Evolutionary conservation across 1,139 yeast genomes (phyloP), one percentile per base, ranked within the genome.

Genomic region (Pichia sp.): DNA sequence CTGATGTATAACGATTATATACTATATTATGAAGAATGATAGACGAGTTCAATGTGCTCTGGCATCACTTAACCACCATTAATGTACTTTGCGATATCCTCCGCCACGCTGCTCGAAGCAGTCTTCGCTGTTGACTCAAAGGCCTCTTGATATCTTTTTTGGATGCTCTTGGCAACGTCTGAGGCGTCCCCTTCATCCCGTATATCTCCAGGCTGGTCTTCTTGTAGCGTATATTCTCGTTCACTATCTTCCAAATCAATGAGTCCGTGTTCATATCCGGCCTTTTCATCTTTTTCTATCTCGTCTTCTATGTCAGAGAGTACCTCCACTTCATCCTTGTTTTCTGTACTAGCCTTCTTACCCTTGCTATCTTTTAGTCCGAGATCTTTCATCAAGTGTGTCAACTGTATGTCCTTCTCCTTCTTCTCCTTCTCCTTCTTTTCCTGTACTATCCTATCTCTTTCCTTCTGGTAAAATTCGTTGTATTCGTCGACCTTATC

Each of bases 401-500:
- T 75, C 62, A 95, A 72, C 23, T 86, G 85, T 59, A 81, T 78
- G 36, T 88, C 84, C 69, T 89, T 90, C 62, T 85, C 77, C 62
- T 75, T 73, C 66, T 83, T 82, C 61, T 87, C 95, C 52, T 82
- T 83, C 51, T 84, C 85, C 59, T 86, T 89, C 64, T 89, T 87
- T 60, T 87, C 82, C 66, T 85, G 80, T 55, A 87, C 66, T 25
- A 93, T 82, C 61, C 87, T 75, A 53, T 93, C 97, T 62, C 97
- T 79, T 70, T 95, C 99, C 3, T 85, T 83, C 63, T 83, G 82
- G 67, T 93, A 95, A 63, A 75, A 91, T 55, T 82, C 81, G 56
- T 90, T 82, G 69, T 86, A 95, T 69, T 95, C 99, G 39, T 84
- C 89, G 41, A 86, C 91, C 69, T 95, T 95, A 58, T 80, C 79